phyloP scores from a whole-genome alignment of 1,284 basidiomycete genomes.

The Cystobasidium sp. region DNA sequence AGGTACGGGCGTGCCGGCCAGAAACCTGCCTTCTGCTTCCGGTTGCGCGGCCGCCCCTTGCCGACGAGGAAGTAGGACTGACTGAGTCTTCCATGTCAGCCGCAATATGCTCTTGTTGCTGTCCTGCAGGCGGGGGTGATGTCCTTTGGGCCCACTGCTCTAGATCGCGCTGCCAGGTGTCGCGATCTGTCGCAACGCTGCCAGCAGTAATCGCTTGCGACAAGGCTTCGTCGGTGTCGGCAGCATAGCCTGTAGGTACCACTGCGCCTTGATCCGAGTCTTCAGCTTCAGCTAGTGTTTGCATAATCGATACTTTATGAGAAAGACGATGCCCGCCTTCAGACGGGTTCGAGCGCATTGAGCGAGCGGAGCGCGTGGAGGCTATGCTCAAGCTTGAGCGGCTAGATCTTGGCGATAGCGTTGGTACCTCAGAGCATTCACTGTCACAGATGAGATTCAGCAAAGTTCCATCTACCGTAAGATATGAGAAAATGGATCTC shows the following conservation, averaged over 20 bases:
- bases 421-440: conserved; percentile 39
- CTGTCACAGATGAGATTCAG: conserved; percentile 2
- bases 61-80: not conserved
- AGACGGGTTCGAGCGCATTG: conserved; percentile 1
- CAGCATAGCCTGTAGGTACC: not conserved
- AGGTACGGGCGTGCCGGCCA: not conserved
- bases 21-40: not conserved
- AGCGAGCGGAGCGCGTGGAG: conserved; percentile 20
- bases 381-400: conserved; percentile 15
- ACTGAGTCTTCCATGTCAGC: not conserved
- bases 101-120: not conserved
- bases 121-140: not conserved
- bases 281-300: conserved; percentile 16
- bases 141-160: conserved; percentile 3
- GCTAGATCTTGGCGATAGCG: conserved; percentile 33
- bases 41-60: not conserved
- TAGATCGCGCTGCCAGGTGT: conserved; percentile 16
- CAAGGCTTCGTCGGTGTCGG: not conserved
- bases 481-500: not conserved
- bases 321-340: not conserved
- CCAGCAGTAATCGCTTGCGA: conserved; percentile 16
- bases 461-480: not conserved
- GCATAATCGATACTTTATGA: conserved; percentile 7
- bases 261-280: not conserved
- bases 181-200: conserved; percentile 2